Evolutionary conservation across 345 rosid genomes (phyloP).

Genomic region (Mallotus nudiflorus): DNA sequence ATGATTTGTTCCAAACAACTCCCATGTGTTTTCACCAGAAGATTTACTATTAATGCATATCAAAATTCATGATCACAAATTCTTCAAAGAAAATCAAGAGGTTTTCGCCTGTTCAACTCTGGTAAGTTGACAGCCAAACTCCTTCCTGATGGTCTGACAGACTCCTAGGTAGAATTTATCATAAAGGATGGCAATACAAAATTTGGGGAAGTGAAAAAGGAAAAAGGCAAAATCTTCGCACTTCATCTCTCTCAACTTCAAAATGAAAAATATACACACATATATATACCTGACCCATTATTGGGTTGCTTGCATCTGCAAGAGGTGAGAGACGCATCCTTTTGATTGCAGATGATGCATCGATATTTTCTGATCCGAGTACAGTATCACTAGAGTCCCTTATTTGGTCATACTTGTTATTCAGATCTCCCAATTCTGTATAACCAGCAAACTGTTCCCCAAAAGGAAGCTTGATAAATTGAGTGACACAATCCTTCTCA

Average conservation of each 20-base stretch:
- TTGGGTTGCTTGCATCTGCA: conserved; percentile 97
- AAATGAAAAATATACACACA: conserved; percentile 17
- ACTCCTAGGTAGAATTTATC: background rate
- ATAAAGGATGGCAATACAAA: background rate
- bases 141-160: no score
- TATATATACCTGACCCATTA: conserved; percentile 82
- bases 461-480: conserved; percentile 82
- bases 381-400: conserved; percentile 37
- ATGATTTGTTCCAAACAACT: no score
- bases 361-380: conserved; percentile 34
- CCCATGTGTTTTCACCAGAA: background rate
- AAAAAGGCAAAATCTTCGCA: no score
- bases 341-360: conserved; percentile 44
- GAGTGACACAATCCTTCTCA: conserved; percentile 79
- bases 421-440: conserved; percentile 45
- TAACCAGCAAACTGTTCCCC: conserved; percentile 62
- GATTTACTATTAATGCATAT: background rate
- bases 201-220: no score
- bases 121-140: no score
- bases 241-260: background rate
- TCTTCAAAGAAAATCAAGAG: background rate
- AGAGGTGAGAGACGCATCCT: conserved; percentile 69
- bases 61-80: background rate
- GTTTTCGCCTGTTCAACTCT: background rate
- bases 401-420: conserved; percentile 32